phyloP scores from a whole-genome alignment of 768 basidiomycete species.

The Kwoniella sp. region DNA sequence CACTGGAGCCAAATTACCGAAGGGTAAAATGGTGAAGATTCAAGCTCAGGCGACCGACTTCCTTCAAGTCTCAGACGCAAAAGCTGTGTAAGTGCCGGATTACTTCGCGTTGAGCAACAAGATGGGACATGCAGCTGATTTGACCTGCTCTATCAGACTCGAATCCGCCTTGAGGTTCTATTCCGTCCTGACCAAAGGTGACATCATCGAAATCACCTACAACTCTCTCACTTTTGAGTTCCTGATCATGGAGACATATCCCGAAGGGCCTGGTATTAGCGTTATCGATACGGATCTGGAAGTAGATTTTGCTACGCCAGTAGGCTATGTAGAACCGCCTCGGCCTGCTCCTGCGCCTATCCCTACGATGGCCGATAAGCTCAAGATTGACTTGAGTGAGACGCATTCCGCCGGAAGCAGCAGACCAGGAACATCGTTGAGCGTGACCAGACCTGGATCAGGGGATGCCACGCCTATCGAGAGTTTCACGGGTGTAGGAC shows the following conservation, averaged over 20 bases:
- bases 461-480: slow-evolving; percentile 59
- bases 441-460: slow-evolving; percentile 14
- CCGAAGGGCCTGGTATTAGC: slow-evolving; percentile 82
- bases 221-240: slow-evolving; percentile 94
- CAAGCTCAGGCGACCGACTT: slow-evolving; percentile 96
- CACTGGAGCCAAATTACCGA: slow-evolving; percentile 80
- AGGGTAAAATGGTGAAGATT: slow-evolving; percentile 94
- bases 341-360: slow-evolving; percentile 77
- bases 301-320: slow-evolving; percentile 91
- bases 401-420: slow-evolving; percentile 75
- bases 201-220: slow-evolving; percentile 97
- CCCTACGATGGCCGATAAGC: slow-evolving; percentile 91
- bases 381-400: slow-evolving; percentile 76
- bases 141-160: slow-evolving; percentile 62
- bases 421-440: slow-evolving; percentile 66
- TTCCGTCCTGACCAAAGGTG: slow-evolving; percentile 85
- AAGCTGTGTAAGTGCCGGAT: slow-evolving; percentile 77
- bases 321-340: slow-evolving; percentile 86
- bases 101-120: neutral
- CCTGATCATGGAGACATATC: slow-evolving; percentile 85
- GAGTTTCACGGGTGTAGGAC: slow-evolving; percentile 93
- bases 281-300: slow-evolving; percentile 95
- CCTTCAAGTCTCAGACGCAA: slow-evolving; percentile 93
- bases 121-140: neutral
- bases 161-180: slow-evolving; percentile 95